Percentiles rank a stretch among this genome's conserved stretches.
phyloP scores from a whole-genome alignment of 116 monocot species.

The Trichopus zeylanicus region DNA sequence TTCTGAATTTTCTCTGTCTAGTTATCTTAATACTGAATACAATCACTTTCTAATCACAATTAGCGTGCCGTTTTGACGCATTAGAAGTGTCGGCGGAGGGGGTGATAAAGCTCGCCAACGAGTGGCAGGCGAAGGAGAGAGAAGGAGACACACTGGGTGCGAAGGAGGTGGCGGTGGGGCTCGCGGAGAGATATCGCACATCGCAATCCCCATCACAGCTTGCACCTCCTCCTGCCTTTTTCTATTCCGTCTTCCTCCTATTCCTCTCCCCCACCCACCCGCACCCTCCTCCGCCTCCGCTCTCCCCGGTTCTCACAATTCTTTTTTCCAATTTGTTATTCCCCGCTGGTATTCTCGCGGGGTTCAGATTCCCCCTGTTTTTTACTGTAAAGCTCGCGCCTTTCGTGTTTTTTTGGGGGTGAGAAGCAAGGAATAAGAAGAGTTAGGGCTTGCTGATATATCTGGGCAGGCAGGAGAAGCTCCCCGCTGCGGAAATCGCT shows the following conservation, averaged over 20 bases:
- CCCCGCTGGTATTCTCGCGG: not conserved
- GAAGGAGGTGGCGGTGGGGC: not conserved
- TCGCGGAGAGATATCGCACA: too few species aligned
- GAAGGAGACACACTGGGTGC: not conserved
- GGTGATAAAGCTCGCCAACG: not conserved
- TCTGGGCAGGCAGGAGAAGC: not conserved
- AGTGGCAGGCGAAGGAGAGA: constrained; percentile 1
- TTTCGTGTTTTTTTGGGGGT: not conserved
- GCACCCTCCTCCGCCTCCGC: not conserved
- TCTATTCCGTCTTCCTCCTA: too few species aligned
- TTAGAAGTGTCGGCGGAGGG: constrained; percentile 17
- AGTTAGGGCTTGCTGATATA: too few species aligned
- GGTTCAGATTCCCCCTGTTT: not conserved
- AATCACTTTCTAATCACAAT: too few species aligned
- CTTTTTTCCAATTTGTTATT: not conserved
- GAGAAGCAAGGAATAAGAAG: constrained; percentile 23
- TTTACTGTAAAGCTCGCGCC: not conserved
- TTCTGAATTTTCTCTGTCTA: too few species aligned
- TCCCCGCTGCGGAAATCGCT: not conserved
- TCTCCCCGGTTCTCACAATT: not conserved
- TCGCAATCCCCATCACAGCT: too few species aligned
- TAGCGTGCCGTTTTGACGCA: constrained; percentile 1
- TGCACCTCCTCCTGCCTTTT: too few species aligned
- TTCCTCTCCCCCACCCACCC: too few species aligned
- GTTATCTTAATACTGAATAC: too few species aligned